phyloP scores from a whole-genome alignment of 805 yeast genomes.

The Lipomyces kockii region DNA sequence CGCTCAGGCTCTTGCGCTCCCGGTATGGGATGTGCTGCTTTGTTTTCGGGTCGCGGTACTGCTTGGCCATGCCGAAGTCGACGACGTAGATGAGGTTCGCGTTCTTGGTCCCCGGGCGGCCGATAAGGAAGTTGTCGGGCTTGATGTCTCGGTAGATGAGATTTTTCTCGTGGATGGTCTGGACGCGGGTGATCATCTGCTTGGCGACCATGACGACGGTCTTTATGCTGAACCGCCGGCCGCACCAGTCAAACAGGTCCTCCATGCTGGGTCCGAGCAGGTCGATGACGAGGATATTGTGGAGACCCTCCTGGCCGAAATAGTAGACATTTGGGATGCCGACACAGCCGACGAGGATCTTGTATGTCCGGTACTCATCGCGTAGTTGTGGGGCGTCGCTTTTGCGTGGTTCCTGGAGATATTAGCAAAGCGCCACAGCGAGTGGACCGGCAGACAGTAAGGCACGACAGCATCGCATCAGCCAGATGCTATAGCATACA shows the following conservation, averaged over 20 bases:
- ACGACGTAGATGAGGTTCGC: conserved; percentile 87
- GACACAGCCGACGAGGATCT: conserved; percentile 74
- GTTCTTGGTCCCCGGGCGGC: conserved; percentile 81
- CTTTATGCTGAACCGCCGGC: conserved; percentile 81
- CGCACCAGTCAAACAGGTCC: conserved; percentile 98
- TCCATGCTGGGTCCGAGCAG: conserved; percentile 94
- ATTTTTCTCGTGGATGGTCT: conserved; percentile 85
- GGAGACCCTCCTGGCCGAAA: conserved; percentile 97
- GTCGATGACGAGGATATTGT: conserved; percentile 92
- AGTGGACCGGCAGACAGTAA: neutral
- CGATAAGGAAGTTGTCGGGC: conserved; percentile 95
- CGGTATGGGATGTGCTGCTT: conserved; percentile 95
- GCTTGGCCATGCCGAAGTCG: conserved; percentile 99
- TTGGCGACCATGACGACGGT: conserved; percentile 93
- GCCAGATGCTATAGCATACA: too few relatives aligned
- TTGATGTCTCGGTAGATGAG: conserved; percentile 95
- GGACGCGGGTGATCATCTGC: conserved; percentile 86
- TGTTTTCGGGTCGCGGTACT: conserved; percentile 94
- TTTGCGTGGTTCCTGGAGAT: conserved; percentile 73
- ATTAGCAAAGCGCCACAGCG: neutral
- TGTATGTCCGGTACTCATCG: conserved; percentile 96
- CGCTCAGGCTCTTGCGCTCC: conserved; percentile 92
- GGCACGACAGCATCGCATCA: neutral
- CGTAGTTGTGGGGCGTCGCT: conserved; percentile 96
- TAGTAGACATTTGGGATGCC: conserved; percentile 98